Conservation (phyloP, 2,329 filamentous ascomycete genomes). For the Decorospora gaudefroyi region DNA sequence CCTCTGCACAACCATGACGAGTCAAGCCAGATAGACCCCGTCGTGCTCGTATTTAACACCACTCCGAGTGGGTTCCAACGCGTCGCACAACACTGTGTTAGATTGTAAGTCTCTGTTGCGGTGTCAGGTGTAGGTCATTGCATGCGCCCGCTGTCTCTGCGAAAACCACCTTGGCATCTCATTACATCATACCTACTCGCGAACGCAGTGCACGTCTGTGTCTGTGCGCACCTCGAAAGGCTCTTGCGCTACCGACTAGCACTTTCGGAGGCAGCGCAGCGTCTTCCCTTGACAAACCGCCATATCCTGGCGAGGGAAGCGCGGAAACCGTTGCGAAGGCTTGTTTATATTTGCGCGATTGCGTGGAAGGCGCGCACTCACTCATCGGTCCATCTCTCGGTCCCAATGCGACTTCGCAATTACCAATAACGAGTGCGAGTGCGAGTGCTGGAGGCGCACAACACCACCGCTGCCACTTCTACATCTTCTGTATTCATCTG, state of each 20-base stretch:
- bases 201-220: slow-evolving; percentile 14
- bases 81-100: no score
- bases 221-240: slow-evolving; percentile 16
- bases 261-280: slow-evolving; percentile 5
- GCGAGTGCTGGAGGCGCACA: slow-evolving; percentile 23
- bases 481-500: slow-evolving; percentile 15
- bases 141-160: no score
- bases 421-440: slow-evolving; percentile 23
- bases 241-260: slow-evolving; percentile 13
- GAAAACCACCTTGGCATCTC: no score
- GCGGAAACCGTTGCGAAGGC: background rate
- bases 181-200: slow-evolving; percentile 17
- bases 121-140: background rate
- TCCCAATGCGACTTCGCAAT: slow-evolving; percentile 22
- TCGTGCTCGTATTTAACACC: no score
- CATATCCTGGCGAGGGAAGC: background rate
- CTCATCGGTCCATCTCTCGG: slow-evolving; percentile 4
- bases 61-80: no score
- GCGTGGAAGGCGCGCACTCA: no score
- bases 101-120: no score
- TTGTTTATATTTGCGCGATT: slow-evolving; percentile 2
- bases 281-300: slow-evolving; percentile 4
- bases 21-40: slow-evolving; percentile 2
- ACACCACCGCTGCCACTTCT: slow-evolving; percentile 13
- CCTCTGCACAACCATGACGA: slow-evolving; percentile 7